A percentile compares a stretch with the other conserved stretches of the same genome.
Conservation (phyloP, 1,284 basidiomycete genomes). For the Boletus semigastroideus region DNA sequence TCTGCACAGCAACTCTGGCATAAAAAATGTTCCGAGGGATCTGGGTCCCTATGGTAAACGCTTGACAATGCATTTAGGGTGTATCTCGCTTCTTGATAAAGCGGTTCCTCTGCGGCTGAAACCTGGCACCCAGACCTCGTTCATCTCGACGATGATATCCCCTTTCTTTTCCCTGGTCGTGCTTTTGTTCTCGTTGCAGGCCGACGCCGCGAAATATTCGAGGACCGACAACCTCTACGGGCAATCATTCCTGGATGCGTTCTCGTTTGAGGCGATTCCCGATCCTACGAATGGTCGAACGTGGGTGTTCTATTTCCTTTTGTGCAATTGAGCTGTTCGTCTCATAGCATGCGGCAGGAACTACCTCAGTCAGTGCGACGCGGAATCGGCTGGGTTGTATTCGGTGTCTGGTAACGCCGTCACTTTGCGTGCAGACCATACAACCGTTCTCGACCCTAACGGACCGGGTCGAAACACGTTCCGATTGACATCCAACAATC, state of each 20-base stretch:
- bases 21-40: too few species aligned
- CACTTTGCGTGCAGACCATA: slow-evolving; percentile 38
- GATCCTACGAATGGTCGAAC: slow-evolving; percentile 50
- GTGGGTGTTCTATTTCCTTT: slow-evolving; percentile 27
- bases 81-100: too few species aligned
- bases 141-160: slow-evolving; percentile 8
- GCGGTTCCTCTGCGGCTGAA: too few species aligned
- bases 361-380: slow-evolving; percentile 48
- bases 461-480: slow-evolving; percentile 39
- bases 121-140: too few species aligned
- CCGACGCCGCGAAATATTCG: slow-evolving; percentile 35
- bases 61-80: too few species aligned
- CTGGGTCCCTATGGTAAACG: too few species aligned
- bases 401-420: slow-evolving; percentile 46
- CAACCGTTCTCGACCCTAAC: slow-evolving; percentile 27
- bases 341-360: slow-evolving; percentile 36
- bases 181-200: slow-evolving; percentile 5
- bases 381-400: slow-evolving; percentile 44
- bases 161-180: slow-evolving; percentile 7
- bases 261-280: slow-evolving; percentile 37
- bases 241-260: slow-evolving; percentile 40
- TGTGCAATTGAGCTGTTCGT: neutral
- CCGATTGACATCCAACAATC: slow-evolving; percentile 32
- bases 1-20: too few species aligned
- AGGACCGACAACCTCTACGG: slow-evolving; percentile 40